Base-by-base conservation (phyloP, 768 basidiomycete genomes). In the Mycena olivaceomarginata region DNA sequence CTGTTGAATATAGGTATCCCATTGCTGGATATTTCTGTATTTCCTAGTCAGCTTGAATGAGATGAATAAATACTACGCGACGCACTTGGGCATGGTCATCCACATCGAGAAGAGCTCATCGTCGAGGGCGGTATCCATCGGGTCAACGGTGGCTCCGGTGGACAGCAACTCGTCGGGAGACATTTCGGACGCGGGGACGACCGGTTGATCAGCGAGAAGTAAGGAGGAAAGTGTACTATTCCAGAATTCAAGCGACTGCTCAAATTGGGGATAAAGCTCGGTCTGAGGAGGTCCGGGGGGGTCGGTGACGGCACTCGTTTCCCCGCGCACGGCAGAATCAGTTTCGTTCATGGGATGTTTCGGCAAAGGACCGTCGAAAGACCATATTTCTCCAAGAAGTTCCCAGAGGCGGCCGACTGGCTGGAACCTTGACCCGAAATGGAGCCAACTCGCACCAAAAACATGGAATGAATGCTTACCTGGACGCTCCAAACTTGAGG, bases 401-500 rank as follows among this genome's bases (percentile, higher is more conserved):
- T 72, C 70, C 70, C 70, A 72, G 10, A 72, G 45, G 1, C 60
- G 70, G 12, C 70, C 70, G 6, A 15, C 60, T 0, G 39, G 31
- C 37, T 72, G 70, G 0, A 6, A 63, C 48, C 70, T 64, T 40
- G 22, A 37, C 12, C 8, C n/a, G 15, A n/a, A 11, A 9, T 40
- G 6, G 8, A 10, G n/a, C 7, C 22, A 13, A 25, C n/a, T 25
- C 22, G 9, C 10, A 11, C 22, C 43, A 45, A 6, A 15, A 45
- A 45, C 7, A 10, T 31, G 31, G 31, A 53, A 8, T 22, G 8
- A 31, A 57, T 13, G 15, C 63, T 66, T 41, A 76, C 75, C 75
- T 69, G 22, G 53, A 18, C 53, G 72, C 75, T 4, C 25, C 39
- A 22, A 66, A 67, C 53, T 76, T 76, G 40, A 71, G 40, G 15